A percentile compares a stretch with the other conserved stretches of the same genome.
Evolutionary conservation across 2,329 filamentous ascomycete genomes (phyloP).

Genomic region (Cladosporium sp.): DNA sequence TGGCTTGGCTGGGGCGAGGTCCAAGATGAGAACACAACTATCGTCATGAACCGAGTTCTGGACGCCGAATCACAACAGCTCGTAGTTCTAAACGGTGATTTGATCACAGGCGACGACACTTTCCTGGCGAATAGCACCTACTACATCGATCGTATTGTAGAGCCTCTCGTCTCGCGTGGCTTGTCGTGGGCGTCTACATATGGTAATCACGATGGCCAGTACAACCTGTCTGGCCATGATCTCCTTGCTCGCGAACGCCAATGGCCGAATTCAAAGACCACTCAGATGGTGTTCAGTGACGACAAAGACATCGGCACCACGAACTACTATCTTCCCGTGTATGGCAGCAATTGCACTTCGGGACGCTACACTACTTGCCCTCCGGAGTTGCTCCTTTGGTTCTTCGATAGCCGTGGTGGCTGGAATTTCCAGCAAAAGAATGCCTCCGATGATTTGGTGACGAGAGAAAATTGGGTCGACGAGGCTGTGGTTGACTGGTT

Average conservation of each 20-base stretch:
- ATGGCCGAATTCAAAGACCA: slow-evolving; percentile 45
- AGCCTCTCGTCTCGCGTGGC: slow-evolving; percentile 57
- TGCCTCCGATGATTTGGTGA: slow-evolving; percentile 31
- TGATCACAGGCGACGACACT: slow-evolving; percentile 69
- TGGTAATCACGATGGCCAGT: slow-evolving; percentile 69
- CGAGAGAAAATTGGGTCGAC: slow-evolving; percentile 50
- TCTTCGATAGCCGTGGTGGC: slow-evolving; percentile 69
- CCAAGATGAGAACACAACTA: slow-evolving; percentile 59
- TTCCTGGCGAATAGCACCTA: slow-evolving; percentile 57
- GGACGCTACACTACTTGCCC: slow-evolving; percentile 3
- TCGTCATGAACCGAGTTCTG: slow-evolving; percentile 62
- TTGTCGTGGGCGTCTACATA: slow-evolving; percentile 69
- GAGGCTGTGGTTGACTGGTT: slow-evolving; percentile 52
- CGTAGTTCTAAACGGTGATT: slow-evolving; percentile 70
- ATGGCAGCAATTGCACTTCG: slow-evolving; percentile 44
- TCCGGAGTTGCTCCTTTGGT: slow-evolving; percentile 63
- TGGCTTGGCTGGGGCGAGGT: slow-evolving; percentile 47
- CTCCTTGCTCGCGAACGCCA: slow-evolving; percentile 46
- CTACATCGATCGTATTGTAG: slow-evolving; percentile 63
- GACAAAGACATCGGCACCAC: slow-evolving; percentile 47
- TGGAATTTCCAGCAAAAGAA: slow-evolving; percentile 49
- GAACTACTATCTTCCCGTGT: slow-evolving; percentile 60
- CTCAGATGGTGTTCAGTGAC: slow-evolving; percentile 44
- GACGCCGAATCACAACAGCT: slow-evolving; percentile 59
- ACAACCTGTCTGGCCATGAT: slow-evolving; percentile 55